Evolutionary conservation across 2,329 filamentous ascomycete genomes (phyloP), one percentile per base, ranked within the genome.

Genomic region (Tetracladium maxilliforme): DNA sequence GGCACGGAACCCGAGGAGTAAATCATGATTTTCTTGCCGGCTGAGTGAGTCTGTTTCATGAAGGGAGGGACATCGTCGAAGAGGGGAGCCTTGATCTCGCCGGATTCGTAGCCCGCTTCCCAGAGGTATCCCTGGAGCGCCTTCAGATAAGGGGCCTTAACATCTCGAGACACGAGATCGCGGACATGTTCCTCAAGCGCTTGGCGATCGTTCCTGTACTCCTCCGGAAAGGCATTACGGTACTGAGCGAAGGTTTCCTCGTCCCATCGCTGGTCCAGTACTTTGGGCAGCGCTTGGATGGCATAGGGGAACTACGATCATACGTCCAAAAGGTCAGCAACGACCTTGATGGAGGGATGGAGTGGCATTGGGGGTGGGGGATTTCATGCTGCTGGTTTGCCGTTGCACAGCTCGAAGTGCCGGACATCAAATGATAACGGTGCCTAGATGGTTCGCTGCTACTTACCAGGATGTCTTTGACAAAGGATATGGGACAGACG

Each of bases 1-100:
- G 74, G 63, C 6, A 87, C 75, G 13, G 77, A 84, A 16, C 81
- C 81, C 9, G 77, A 84, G 4, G 77, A 84, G 54, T 86, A 90
- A 42, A 90, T 86, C 39, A 78, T 68, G 34, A 86, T 61, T 31
- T 56, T 56, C 22, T 24, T 29, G 2, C 36, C 34, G 32, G 68
- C 54, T 14, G 62, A 64, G 16, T 56, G 47, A 10, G 49, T 44
- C 27, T 63, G 58, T 26, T 56, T 49, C 33, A 84, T 56, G 33
- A 64, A 63, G 7, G 68, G 61, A n/a, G 67, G 55, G 11, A 87
- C 80, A 41, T 90, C 81, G 5, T 64, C 52, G 45, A 83, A 90
- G 30, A 90, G 58, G 7, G 77, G 75, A 14, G 79, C 79, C 33
- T 66, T 64, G 34, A 87, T 64, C 33, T 70, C 60, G 26, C 78